Evolutionary conservation across 1,139 yeast genomes (phyloP).

Genomic region (Saccharomycopsis hybrid): DNA sequence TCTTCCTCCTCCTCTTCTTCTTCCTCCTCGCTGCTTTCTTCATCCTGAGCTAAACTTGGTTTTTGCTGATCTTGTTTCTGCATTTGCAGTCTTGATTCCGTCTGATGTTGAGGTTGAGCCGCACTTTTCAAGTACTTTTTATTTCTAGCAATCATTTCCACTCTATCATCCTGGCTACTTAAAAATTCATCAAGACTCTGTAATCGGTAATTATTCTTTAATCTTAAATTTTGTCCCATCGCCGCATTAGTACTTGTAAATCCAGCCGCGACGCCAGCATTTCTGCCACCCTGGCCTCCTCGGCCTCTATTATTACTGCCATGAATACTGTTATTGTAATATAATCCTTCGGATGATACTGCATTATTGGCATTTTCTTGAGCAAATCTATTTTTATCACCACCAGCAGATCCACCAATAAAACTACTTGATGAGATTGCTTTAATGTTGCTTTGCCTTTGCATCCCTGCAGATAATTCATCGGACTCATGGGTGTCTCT

Average conservation of each 20-base stretch:
- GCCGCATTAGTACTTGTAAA: too few relatives aligned
- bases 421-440: background rate
- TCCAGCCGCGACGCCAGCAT: too few relatives aligned
- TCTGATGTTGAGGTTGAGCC: constrained; percentile 24
- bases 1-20: constrained; percentile 29
- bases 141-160: background rate
- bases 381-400: constrained; percentile 21
- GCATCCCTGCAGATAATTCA: constrained; percentile 5
- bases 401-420: constrained; percentile 7
- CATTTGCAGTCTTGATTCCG: constrained; percentile 9
- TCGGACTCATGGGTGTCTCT: constrained; percentile 28
- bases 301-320: background rate
- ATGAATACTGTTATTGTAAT: background rate
- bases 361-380: background rate
- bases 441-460: background rate
- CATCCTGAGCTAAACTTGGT: constrained; percentile 28
- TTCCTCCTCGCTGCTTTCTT: constrained; percentile 25
- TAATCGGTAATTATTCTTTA: constrained; percentile 42
- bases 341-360: background rate
- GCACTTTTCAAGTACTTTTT: constrained; percentile 21
- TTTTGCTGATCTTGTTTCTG: constrained; percentile 30
- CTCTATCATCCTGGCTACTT: constrained; percentile 33
- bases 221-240: constrained; percentile 15
- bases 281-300: too few relatives aligned
- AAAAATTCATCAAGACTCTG: constrained; percentile 86